A percentile compares a stretch with the other conserved stretches of the same genome.
These are phyloP conservation scores for Fusarium illudens DNA, from an alignment of 2,329 filamentous ascomycete species.

Conservation along the genomic window DNA sequence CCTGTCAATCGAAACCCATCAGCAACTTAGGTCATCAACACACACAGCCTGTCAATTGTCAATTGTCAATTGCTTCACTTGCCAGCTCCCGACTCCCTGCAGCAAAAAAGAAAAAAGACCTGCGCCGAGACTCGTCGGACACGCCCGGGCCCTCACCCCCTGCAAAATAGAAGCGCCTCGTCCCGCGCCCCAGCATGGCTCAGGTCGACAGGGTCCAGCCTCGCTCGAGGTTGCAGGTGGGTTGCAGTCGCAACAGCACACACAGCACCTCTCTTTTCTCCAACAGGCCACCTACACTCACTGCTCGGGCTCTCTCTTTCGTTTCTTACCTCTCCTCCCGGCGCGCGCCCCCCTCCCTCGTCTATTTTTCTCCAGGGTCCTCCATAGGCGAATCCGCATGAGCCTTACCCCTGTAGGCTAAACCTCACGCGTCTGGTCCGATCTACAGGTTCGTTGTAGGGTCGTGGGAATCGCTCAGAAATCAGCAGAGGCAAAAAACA, in stretches of 20 bases:
- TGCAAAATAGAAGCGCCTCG: conserved; percentile 4
- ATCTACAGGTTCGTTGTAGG: conserved; percentile 35
- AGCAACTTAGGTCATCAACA: not conserved
- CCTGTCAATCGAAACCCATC: conserved; percentile 6
- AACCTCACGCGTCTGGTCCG: conserved; percentile 38
- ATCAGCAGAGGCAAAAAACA: not conserved
- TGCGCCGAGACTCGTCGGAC: conserved; percentile 5
- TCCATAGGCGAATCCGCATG: conserved; percentile 5
- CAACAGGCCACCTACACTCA: not conserved
- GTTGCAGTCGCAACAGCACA: conserved; percentile 8
- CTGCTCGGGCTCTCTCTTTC: too few relatives aligned
- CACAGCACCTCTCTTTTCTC: too few relatives aligned
- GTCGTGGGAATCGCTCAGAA: conserved; percentile 36
- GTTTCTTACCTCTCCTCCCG: too few relatives aligned
- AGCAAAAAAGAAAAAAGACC: not conserved
- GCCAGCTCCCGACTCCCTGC: not conserved
- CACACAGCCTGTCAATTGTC: not conserved
- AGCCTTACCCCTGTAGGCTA: conserved; percentile 31
- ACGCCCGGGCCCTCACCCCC: not conserved
- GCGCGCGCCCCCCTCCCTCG: too few relatives aligned
- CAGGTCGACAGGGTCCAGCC: not conserved
- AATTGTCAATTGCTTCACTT: conserved; percentile 1
- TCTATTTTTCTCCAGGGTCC: not conserved
- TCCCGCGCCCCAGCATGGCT: conserved; percentile 8
- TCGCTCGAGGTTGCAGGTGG: not conserved